Evolutionary conservation across 2,329 filamentous ascomycete genomes (phyloP).

Genomic region (Fusarium anguioides): DNA sequence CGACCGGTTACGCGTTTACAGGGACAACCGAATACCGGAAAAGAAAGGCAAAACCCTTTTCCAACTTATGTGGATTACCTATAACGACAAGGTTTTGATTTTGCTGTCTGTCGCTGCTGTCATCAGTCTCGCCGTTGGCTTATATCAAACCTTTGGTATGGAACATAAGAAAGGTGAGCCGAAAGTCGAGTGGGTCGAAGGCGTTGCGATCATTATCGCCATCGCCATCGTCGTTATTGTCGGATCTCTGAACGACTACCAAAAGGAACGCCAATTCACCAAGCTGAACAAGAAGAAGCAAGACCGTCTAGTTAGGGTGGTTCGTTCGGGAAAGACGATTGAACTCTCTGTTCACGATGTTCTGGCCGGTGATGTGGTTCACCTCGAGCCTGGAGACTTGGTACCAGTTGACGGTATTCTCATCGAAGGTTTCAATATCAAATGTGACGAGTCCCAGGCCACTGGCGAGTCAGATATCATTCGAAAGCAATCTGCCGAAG

Average conservation of each 20-base stretch:
- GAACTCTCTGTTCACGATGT: slow-evolving; percentile 78
- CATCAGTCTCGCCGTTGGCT: slow-evolving; percentile 77
- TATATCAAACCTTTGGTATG: slow-evolving; percentile 78
- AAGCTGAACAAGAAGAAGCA: slow-evolving; percentile 84
- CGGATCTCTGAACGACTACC: slow-evolving; percentile 81
- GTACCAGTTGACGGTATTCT: slow-evolving; percentile 79
- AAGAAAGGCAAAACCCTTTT: slow-evolving; percentile 80
- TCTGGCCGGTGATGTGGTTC: slow-evolving; percentile 75
- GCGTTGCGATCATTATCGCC: slow-evolving; percentile 83
- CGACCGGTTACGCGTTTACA: slow-evolving; percentile 77
- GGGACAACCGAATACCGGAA: slow-evolving; percentile 77
- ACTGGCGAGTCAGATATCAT: slow-evolving; percentile 84
- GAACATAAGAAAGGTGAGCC: slow-evolving; percentile 62
- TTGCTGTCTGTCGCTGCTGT: slow-evolving; percentile 76
- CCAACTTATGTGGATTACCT: slow-evolving; percentile 83
- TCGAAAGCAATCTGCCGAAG: slow-evolving; percentile 73
- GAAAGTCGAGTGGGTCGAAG: slow-evolving; percentile 81
- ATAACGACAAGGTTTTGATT: slow-evolving; percentile 85
- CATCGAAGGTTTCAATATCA: slow-evolving; percentile 78
- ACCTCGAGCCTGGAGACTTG: slow-evolving; percentile 80
- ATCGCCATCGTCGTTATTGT: slow-evolving; percentile 82
- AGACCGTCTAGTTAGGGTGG: slow-evolving; percentile 76
- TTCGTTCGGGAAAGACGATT: slow-evolving; percentile 76
- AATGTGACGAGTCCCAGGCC: slow-evolving; percentile 81
- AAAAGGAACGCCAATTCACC: slow-evolving; percentile 83